Conservation (phyloP, 1,139 yeast genomes). For the Kazachstania sp. region DNA sequence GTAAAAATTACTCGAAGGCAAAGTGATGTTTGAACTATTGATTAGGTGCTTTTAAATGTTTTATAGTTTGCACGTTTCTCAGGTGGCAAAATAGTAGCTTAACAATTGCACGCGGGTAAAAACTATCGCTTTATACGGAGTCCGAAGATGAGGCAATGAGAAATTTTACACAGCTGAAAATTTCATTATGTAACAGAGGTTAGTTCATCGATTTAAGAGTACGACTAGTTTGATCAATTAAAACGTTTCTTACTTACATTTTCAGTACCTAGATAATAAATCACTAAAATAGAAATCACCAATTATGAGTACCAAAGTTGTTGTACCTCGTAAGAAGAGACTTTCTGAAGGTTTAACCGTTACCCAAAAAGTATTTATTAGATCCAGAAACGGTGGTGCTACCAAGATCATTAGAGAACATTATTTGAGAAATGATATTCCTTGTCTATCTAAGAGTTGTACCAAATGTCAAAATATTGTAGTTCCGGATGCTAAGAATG, state of each 20-base stretch:
- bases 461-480: constrained; percentile 39
- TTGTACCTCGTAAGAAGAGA: constrained; percentile 21
- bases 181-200: no score
- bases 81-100: neutral
- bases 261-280: no score
- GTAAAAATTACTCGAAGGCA: no score
- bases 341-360: constrained; percentile 50
- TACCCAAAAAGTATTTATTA: constrained; percentile 84
- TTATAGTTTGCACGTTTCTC: neutral
- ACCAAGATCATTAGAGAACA: constrained; percentile 90
- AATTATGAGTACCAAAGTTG: constrained; percentile 12
- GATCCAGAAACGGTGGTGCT: constrained; percentile 86
- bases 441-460: constrained; percentile 76
- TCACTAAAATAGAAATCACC: no score
- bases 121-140: neutral
- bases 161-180: neutral
- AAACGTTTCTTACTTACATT: no score
- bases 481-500: constrained; percentile 36
- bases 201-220: no score
- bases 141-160: neutral
- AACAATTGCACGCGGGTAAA: neutral
- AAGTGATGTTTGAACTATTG: no score
- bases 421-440: constrained; percentile 83
- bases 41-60: no score
- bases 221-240: no score